Percentiles rank a stretch among this genome's conserved stretches.
phyloP scores from a whole-genome alignment of 306 rosid genomes.

The Glycine soja region DNA sequence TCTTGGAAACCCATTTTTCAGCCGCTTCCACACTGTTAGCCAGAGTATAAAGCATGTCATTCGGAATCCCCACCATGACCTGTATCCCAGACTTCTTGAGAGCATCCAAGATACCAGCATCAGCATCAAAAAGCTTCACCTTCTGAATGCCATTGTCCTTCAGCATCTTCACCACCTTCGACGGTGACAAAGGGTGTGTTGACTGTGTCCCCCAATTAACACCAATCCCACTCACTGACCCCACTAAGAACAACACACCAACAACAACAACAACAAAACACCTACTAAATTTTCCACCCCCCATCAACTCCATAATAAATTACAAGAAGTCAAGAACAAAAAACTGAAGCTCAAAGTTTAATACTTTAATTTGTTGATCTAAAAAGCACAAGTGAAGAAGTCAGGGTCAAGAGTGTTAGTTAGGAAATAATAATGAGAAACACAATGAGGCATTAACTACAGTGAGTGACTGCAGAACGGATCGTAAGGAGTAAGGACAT shows the following conservation, averaged over 20 bases:
- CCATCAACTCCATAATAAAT: conserved; percentile 38
- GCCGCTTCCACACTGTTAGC: conserved; percentile 72
- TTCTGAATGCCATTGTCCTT: conserved; percentile 84
- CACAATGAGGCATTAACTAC: background rate
- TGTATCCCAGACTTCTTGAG: conserved; percentile 81
- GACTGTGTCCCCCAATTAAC: conserved; percentile 92
- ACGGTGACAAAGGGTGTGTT: conserved; percentile 79
- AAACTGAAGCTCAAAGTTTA: too few relatives aligned
- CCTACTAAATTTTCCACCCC: conserved; percentile 29
- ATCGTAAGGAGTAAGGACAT: background rate
- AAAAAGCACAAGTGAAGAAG: conserved; percentile 2
- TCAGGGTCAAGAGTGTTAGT: background rate
- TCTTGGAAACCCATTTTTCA: conserved; percentile 89
- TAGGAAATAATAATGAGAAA: background rate
- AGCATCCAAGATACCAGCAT: conserved; percentile 63
- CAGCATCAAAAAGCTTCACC: conserved; percentile 96
- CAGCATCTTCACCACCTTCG: conserved; percentile 78
- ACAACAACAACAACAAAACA: background rate
- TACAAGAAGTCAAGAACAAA: background rate
- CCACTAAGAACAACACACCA: conserved; percentile 43
- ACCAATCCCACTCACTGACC: conserved; percentile 76
- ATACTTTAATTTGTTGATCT: background rate
- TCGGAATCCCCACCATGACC: conserved; percentile 98
- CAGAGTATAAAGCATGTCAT: conserved; percentile 76
- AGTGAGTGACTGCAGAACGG: background rate